These are phyloP conservation scores for Setaria viridis DNA, from an alignment of 202 grass and related monocot species.

Conservation along the genomic window DNA sequence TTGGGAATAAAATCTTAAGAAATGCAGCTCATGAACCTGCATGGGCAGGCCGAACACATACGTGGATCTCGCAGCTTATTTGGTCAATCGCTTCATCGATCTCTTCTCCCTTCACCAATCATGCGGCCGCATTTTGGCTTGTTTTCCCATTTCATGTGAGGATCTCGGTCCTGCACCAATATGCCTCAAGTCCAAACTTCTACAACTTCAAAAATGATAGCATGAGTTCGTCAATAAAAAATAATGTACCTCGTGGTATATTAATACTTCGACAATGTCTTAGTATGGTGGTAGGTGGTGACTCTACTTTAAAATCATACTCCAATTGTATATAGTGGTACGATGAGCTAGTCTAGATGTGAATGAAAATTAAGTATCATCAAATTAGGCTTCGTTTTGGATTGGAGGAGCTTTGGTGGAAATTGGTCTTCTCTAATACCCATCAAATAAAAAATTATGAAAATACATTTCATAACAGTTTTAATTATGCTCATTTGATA, in stretches of 20 bases:
- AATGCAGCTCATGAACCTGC: slow-evolving; percentile 4
- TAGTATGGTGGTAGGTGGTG: no score
- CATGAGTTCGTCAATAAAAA: not conserved
- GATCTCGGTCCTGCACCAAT: not conserved
- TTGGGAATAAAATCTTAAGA: slow-evolving; percentile 16
- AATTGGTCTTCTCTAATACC: not conserved
- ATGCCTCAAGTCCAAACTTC: not conserved
- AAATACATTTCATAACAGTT: no score
- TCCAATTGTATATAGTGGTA: no score
- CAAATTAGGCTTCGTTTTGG: not conserved
- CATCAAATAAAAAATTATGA: no score
- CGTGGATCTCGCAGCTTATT: not conserved
- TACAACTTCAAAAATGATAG: not conserved
- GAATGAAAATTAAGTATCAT: not conserved
- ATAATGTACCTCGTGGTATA: no score
- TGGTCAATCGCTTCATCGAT: not conserved
- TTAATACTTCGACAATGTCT: no score
- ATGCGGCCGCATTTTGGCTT: not conserved
- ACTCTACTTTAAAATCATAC: no score
- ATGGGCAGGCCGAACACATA: not conserved
- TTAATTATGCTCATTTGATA: no score
- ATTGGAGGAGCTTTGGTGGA: not conserved
- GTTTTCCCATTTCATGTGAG: slow-evolving; percentile 15
- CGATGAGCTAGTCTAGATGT: not conserved
- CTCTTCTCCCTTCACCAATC: not conserved